phyloP scores from a whole-genome alignment of 163 green algal species.

The Picocystis sp. region DNA sequence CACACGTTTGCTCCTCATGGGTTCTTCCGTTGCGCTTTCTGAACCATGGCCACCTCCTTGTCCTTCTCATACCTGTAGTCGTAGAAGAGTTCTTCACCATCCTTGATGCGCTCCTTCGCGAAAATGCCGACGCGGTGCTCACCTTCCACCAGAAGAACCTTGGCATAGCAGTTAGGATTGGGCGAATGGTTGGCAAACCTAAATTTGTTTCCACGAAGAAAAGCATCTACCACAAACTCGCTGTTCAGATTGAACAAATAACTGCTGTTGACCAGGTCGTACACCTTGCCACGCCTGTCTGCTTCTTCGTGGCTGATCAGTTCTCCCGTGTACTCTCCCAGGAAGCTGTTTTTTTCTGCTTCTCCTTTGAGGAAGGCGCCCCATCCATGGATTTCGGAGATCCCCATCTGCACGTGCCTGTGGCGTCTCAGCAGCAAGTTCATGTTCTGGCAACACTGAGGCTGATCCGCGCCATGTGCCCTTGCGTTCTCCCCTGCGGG shows the following conservation, averaged over 20 bases:
- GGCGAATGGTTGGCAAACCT: constrained; percentile 75
- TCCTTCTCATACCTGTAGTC: constrained; percentile 54
- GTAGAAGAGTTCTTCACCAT: constrained; percentile 67
- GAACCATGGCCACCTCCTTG: constrained; percentile 1
- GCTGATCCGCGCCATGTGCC: not conserved
- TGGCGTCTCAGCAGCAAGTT: constrained; percentile 40
- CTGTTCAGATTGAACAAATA: constrained; percentile 81
- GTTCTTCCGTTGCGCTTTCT: too few relatives aligned
- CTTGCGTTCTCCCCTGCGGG: constrained; percentile 7
- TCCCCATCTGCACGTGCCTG: constrained; percentile 48
- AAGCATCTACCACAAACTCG: constrained; percentile 25
- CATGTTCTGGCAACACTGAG: constrained; percentile 54
- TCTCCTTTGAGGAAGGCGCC: constrained; percentile 50
- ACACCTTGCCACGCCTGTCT: constrained; percentile 63
- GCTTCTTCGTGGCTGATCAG: constrained; percentile 70
- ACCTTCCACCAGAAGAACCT: constrained; percentile 45
- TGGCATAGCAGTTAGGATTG: constrained; percentile 23
- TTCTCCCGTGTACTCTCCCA: constrained; percentile 85
- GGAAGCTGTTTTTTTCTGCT: constrained; percentile 47
- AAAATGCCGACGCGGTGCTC: constrained; percentile 66
- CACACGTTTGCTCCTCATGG: too few relatives aligned
- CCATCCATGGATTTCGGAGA: constrained; percentile 54
- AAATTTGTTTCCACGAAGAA: constrained; percentile 62
- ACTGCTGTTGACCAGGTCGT: constrained; percentile 53
- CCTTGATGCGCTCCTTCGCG: constrained; percentile 33